A percentile compares a stretch with the other conserved stretches of the same genome.
These are phyloP conservation scores for Vaccinium macrocarpon DNA, from an alignment of 148 eudicot genomes.

Conservation along the genomic window DNA sequence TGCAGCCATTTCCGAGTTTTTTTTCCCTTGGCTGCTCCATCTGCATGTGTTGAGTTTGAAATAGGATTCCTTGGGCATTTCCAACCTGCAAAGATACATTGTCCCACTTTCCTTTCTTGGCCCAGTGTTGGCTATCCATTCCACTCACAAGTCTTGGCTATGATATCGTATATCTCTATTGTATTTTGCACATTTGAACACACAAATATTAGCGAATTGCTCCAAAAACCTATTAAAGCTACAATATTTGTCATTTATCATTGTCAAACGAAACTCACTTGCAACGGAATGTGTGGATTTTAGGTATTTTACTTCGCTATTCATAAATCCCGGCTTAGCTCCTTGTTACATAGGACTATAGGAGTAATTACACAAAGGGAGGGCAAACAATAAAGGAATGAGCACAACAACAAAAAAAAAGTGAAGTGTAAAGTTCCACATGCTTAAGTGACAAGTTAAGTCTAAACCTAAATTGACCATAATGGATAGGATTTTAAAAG, in stretches of 20 bases:
- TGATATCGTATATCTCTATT: too few species aligned
- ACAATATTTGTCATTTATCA: background rate
- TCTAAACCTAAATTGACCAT: background rate
- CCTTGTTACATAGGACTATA: too few species aligned
- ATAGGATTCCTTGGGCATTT: too few species aligned
- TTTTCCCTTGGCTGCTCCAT: too few species aligned
- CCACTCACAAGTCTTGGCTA: too few species aligned
- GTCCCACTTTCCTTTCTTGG: too few species aligned
- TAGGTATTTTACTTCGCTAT: background rate
- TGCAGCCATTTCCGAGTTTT: too few species aligned
- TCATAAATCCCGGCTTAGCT: background rate
- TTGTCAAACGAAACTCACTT: background rate
- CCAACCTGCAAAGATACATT: too few species aligned
- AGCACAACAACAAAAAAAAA: too few species aligned
- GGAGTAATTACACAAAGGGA: background rate
- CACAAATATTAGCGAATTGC: background rate
- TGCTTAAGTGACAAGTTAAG: slow-evolving; percentile 12
- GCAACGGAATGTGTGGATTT: background rate
- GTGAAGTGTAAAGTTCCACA: background rate
- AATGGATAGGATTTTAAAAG: background rate
- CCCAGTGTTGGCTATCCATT: too few species aligned
- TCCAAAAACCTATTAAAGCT: background rate
- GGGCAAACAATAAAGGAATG: background rate
- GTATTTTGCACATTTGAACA: background rate
- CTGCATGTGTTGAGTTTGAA: too few species aligned